Conservation (phyloP, 1,284 basidiomycete species). For the Sanghuangporus weigelae region DNA sequence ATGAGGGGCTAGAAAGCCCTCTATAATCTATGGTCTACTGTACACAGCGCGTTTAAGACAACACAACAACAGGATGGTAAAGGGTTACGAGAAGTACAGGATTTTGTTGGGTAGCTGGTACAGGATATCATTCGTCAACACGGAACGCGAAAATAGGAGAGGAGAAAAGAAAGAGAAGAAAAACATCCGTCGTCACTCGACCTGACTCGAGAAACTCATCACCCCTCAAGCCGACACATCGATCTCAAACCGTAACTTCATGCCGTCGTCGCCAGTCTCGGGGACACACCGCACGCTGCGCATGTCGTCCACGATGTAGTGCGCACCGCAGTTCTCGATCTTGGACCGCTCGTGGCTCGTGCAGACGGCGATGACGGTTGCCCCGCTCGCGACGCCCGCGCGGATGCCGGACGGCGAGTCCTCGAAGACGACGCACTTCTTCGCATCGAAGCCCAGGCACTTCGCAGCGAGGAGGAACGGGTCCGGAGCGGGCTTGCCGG, state of each 20-base stretch:
- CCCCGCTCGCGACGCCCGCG: slow-evolving; percentile 68
- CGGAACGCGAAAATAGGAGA: neutral
- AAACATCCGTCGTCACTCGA: neutral
- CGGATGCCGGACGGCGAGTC: slow-evolving; percentile 72
- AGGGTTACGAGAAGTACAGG: neutral
- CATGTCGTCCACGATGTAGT: slow-evolving; percentile 54
- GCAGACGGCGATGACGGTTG: slow-evolving; percentile 73
- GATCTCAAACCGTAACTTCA: slow-evolving; percentile 33
- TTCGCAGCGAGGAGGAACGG: slow-evolving; percentile 73
- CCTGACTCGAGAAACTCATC: neutral
- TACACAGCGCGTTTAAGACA: neutral
- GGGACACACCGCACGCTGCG: slow-evolving; percentile 27
- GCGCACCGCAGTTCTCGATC: slow-evolving; percentile 60
- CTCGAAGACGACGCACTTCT: slow-evolving; percentile 66
- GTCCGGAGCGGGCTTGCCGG: slow-evolving; percentile 58
- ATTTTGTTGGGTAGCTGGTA: neutral
- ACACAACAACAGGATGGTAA: neutral
- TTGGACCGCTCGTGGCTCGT: slow-evolving; percentile 54
- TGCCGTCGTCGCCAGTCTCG: slow-evolving; percentile 31
- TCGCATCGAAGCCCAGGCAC: slow-evolving; percentile 59
- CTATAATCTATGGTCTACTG: too few relatives aligned
- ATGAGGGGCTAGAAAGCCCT: too few relatives aligned
- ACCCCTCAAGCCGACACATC: neutral
- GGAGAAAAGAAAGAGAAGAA: neutral
- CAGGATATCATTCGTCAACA: neutral